Evolutionary conservation across 768 basidiomycete species (phyloP).

Genomic region (Xanthoconium purpureum): DNA sequence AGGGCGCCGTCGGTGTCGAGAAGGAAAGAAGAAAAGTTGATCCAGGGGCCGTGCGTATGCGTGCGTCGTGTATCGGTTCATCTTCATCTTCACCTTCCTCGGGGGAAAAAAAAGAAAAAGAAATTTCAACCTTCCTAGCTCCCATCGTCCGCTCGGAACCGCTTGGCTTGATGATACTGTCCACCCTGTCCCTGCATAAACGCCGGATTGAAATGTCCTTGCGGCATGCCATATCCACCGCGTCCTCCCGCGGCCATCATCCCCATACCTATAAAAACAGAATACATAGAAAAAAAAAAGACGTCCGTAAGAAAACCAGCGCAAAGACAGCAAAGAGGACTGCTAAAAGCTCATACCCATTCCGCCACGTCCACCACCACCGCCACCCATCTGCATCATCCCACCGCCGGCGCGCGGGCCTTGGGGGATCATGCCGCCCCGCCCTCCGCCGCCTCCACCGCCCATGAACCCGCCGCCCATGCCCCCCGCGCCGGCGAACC

Average conservation of each 20-base stretch:
- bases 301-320: slow-evolving; percentile 32
- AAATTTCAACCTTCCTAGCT: slow-evolving; percentile 18
- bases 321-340: slow-evolving; percentile 12
- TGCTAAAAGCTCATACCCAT: slow-evolving; percentile 49
- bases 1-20: too few relatives aligned
- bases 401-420: slow-evolving; percentile 41
- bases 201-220: slow-evolving; percentile 73
- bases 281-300: slow-evolving; percentile 25
- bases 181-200: slow-evolving; percentile 56
- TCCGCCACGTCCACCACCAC: slow-evolving; percentile 37
- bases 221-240: slow-evolving; percentile 44
- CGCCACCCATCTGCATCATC: slow-evolving; percentile 43
- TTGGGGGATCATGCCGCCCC: slow-evolving; percentile 54
- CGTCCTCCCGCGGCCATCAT: slow-evolving; percentile 42
- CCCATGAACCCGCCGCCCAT: slow-evolving; percentile 44
- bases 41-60: too few relatives aligned
- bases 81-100: too few relatives aligned
- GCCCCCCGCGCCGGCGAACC: slow-evolving; percentile 41
- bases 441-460: slow-evolving; percentile 16
- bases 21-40: too few relatives aligned
- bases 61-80: too few relatives aligned
- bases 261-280: slow-evolving; percentile 44
- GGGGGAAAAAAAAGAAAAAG: too few relatives aligned
- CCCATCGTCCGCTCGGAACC: slow-evolving; percentile 54
- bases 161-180: slow-evolving; percentile 46